Conservation (phyloP, 306 rosid species). For the Acmispon strigosus region DNA sequence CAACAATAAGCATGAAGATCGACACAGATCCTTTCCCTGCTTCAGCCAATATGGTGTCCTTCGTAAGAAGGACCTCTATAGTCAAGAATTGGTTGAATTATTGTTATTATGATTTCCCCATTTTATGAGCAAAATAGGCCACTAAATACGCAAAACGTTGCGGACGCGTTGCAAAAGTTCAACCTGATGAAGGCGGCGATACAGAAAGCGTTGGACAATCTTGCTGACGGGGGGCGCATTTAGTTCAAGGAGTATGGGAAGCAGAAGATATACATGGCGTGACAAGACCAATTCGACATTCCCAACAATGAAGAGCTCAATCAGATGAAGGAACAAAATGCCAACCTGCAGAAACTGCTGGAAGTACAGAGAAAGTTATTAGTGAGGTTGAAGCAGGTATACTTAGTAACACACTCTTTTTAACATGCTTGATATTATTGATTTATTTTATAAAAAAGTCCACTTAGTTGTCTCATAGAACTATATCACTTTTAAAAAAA, state of each 20-base stretch:
- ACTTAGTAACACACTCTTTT: too few species aligned
- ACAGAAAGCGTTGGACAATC: slow-evolving; percentile 77
- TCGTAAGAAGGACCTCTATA: too few species aligned
- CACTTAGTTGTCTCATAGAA: too few species aligned
- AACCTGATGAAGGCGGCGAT: slow-evolving; percentile 74
- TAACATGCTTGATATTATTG: too few species aligned
- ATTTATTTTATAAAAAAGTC: too few species aligned
- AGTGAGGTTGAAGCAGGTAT: slow-evolving; percentile 76
- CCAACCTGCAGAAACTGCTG: slow-evolving; percentile 52
- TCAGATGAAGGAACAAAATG: slow-evolving; percentile 76
- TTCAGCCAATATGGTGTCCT: too few species aligned
- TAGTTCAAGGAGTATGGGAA: slow-evolving; percentile 94
- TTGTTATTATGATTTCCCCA: neutral
- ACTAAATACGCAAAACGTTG: slow-evolving; percentile 72
- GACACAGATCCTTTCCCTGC: too few species aligned
- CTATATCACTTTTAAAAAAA: too few species aligned
- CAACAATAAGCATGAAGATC: too few species aligned
- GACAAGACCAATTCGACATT: slow-evolving; percentile 76
- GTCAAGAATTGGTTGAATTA: neutral
- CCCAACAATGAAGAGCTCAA: slow-evolving; percentile 71
- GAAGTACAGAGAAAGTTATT: slow-evolving; percentile 43
- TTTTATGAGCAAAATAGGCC: slow-evolving; percentile 81
- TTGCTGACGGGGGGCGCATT: slow-evolving; percentile 61
- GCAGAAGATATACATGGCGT: slow-evolving; percentile 88
- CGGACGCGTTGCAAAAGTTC: slow-evolving; percentile 83